Conservation (phyloP, 1,139 yeast genomes). For the Pichia sp. region DNA sequence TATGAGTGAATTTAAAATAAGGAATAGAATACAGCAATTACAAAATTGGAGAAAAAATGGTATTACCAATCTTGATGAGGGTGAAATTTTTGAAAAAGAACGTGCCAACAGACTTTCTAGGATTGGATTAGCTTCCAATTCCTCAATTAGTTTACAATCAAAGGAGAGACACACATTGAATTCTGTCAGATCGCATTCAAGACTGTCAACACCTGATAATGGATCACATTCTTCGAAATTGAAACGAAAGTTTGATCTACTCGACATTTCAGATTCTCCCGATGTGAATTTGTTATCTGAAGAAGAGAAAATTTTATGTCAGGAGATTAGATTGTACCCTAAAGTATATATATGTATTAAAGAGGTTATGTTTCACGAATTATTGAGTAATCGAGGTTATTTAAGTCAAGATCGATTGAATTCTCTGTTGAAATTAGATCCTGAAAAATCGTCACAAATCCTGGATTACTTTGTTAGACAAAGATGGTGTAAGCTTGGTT, state of each 20-base stretch:
- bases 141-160: constrained; percentile 1
- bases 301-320: constrained; percentile 82
- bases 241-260: constrained; percentile 27
- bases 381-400: constrained; percentile 75
- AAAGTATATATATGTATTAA: constrained; percentile 92
- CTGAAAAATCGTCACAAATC: constrained; percentile 75
- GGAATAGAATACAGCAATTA: constrained; percentile 77
- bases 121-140: not conserved
- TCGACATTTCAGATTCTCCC: constrained; percentile 75
- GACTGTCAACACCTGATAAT: constrained; percentile 21
- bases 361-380: constrained; percentile 83
- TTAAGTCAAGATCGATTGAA: constrained; percentile 78
- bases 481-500: constrained; percentile 52
- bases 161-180: constrained; percentile 24
- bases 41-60: constrained; percentile 95
- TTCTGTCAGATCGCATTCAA: constrained; percentile 20
- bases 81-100: constrained; percentile 82
- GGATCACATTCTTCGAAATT: constrained; percentile 3
- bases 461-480: constrained; percentile 89
- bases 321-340: constrained; percentile 77
- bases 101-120: constrained; percentile 35
- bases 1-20: constrained; percentile 66
- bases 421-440: constrained; percentile 77
- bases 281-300: constrained; percentile 76
- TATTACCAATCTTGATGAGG: constrained; percentile 74